A percentile compares a stretch with the other conserved stretches of the same genome.
phyloP scores from a whole-genome alignment of 1,139 yeast genomes.

The Petasospora fabianii region DNA sequence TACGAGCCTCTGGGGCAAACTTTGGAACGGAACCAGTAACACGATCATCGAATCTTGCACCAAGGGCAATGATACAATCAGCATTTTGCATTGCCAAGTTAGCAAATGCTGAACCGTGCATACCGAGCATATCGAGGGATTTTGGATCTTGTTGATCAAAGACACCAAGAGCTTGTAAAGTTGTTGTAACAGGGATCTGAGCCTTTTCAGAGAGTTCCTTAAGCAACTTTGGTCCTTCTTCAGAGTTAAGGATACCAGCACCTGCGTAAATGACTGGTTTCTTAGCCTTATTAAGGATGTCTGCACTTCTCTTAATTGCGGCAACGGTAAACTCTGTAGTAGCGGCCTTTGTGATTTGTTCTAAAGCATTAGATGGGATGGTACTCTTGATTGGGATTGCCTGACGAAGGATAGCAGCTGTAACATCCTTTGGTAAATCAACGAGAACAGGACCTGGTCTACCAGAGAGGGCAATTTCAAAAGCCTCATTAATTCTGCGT shows the following conservation, averaged over 20 bases:
- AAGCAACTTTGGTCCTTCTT: conserved; percentile 75
- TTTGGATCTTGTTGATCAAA: conserved; percentile 90
- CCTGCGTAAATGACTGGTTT: conserved; percentile 90
- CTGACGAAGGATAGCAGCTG: conserved; percentile 82
- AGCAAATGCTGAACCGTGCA: conserved; percentile 97
- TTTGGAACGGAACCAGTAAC: conserved; percentile 83
- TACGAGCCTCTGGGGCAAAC: conserved; percentile 91
- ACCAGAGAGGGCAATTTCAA: conserved; percentile 92
- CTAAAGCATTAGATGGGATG: conserved; percentile 77
- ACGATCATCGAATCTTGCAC: conserved; percentile 98
- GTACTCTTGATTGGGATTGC: conserved; percentile 86
- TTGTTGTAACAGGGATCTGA: conserved; percentile 91
- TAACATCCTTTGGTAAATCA: conserved; percentile 96
- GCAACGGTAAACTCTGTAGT: conserved; percentile 74
- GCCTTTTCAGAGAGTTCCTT: conserved; percentile 89
- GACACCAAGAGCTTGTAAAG: conserved; percentile 90
- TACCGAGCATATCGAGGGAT: conserved; percentile 93
- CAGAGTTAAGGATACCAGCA: conserved; percentile 78
- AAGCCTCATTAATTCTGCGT: conserved; percentile 93
- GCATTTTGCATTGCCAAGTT: conserved; percentile 92
- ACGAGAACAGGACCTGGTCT: conserved; percentile 98
- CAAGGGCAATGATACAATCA: conserved; percentile 88
- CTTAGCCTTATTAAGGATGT: conserved; percentile 74
- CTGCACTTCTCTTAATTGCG: conserved; percentile 75
- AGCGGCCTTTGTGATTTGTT: conserved; percentile 65